Evolutionary conservation across 2,329 filamentous ascomycete species (phyloP).

Genomic region (Pseudocercospora musae): DNA sequence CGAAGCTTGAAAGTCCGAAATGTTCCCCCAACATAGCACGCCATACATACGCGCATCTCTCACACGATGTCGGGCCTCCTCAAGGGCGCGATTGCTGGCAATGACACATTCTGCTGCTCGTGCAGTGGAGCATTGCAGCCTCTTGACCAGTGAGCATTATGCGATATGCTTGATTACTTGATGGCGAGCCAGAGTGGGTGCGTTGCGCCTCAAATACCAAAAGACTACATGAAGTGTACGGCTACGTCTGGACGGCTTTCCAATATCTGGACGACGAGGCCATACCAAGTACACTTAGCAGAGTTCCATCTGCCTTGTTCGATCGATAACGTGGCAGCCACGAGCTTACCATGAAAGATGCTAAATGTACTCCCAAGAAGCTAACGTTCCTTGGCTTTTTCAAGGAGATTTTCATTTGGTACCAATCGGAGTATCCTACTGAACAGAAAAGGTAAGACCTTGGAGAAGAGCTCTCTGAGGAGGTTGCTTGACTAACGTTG

Average conservation of each 20-base stretch:
- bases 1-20: not conserved
- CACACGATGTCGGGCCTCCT: not conserved
- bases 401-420: conserved; percentile 15
- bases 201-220: too few species aligned
- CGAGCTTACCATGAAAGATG: not conserved
- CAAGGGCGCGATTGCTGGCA: not conserved
- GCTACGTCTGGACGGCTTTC: too few species aligned
- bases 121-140: too few species aligned
- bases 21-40: not conserved
- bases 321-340: not conserved
- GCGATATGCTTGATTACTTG: too few species aligned
- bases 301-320: not conserved
- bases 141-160: too few species aligned
- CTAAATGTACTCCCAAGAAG: not conserved
- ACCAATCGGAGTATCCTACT: conserved; percentile 4
- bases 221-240: too few species aligned
- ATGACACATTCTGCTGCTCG: too few species aligned
- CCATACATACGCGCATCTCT: not conserved
- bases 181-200: too few species aligned
- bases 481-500: too few species aligned
- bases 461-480: too few species aligned
- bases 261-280: too few species aligned
- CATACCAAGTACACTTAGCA: not conserved
- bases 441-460: too few species aligned
- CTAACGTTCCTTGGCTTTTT: not conserved